A percentile compares a stretch with the other conserved stretches of the same genome.
These are phyloP conservation scores for Puccinia polysora DNA, from an alignment of 1,284 basidiomycete species.

Conservation along the genomic window DNA sequence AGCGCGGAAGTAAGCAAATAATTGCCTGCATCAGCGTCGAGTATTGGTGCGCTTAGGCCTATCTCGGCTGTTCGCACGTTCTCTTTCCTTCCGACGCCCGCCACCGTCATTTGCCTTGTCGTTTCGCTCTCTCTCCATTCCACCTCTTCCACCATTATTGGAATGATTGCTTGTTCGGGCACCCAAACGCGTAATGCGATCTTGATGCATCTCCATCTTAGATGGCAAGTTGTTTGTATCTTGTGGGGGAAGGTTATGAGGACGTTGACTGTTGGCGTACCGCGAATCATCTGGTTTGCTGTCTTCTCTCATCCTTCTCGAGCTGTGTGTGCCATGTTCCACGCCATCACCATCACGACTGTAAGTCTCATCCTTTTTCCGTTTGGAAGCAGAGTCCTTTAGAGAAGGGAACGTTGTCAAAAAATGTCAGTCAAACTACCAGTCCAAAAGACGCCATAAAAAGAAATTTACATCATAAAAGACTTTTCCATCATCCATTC, in stretches of 20 bases:
- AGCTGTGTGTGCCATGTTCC: conserved; percentile 2
- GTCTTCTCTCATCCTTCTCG: conserved; percentile 17
- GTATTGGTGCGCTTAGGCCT: conserved; percentile 8
- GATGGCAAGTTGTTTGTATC: not conserved
- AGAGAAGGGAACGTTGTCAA: not conserved
- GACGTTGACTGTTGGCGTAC: not conserved
- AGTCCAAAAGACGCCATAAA: not conserved
- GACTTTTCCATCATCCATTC: conserved; percentile 29
- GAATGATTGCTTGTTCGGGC: not conserved
- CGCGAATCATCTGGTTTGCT: conserved; percentile 15
- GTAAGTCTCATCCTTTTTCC: conserved; percentile 8
- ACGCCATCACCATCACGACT: not conserved
- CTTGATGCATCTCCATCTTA: conserved; percentile 8
- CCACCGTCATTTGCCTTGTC: conserved; percentile 13
- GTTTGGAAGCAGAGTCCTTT: conserved; percentile 17
- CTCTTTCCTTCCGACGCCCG: conserved; percentile 4
- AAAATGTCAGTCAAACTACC: not conserved
- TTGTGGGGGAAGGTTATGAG: not conserved
- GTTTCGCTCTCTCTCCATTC: conserved; percentile 6
- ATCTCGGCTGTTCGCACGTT: conserved; percentile 16
- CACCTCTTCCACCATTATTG: conserved; percentile 22
- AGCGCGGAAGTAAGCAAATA: too few species aligned
- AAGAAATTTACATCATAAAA: conserved; percentile 9
- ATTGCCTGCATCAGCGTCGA: conserved; percentile 13
- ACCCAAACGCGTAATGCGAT: not conserved